Percentiles rank a stretch among this genome's conserved stretches.
Evolutionary conservation across 73 alveolate species (phyloP).

Genomic region (Paramecium bursaria): DNA sequence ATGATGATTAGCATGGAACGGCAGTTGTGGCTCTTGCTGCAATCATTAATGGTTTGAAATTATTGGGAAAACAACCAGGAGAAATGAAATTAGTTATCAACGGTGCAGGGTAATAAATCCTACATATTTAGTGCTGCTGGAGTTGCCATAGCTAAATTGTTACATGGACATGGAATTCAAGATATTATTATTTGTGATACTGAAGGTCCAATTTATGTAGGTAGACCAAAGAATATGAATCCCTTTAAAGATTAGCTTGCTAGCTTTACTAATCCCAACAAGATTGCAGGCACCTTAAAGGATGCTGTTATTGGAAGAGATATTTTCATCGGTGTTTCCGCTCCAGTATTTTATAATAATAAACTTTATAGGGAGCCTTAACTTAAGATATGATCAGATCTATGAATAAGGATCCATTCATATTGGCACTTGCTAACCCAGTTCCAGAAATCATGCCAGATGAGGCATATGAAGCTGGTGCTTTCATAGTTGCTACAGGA

Average conservation of each 20-base stretch:
- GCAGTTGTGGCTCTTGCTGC: constrained; percentile 88
- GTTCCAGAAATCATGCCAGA: constrained; percentile 91
- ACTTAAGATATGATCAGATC: constrained; percentile 74
- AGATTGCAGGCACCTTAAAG: constrained; percentile 73
- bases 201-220: constrained; percentile 86
- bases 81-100: constrained; percentile 81
- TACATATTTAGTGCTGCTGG: constrained; percentile 86
- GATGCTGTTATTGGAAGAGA: constrained; percentile 87
- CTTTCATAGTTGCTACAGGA: constrained; percentile 80
- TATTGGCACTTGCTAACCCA: constrained; percentile 91
- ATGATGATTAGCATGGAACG: constrained; percentile 92
- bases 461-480: constrained; percentile 82
- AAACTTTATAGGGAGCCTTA: constrained; percentile 65
- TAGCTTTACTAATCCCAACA: constrained; percentile 67
- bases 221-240: constrained; percentile 88
- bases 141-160: constrained; percentile 80
- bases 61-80: constrained; percentile 73
- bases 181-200: constrained; percentile 85
- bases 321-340: constrained; percentile 87
- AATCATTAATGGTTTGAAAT: constrained; percentile 77
- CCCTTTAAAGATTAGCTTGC: constrained; percentile 83
- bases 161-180: constrained; percentile 79
- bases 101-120: constrained; percentile 81
- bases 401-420: constrained; percentile 84
- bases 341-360: constrained; percentile 52